Conservation (phyloP, 1,284 basidiomycete species). For the Psilocybe mexicana region DNA sequence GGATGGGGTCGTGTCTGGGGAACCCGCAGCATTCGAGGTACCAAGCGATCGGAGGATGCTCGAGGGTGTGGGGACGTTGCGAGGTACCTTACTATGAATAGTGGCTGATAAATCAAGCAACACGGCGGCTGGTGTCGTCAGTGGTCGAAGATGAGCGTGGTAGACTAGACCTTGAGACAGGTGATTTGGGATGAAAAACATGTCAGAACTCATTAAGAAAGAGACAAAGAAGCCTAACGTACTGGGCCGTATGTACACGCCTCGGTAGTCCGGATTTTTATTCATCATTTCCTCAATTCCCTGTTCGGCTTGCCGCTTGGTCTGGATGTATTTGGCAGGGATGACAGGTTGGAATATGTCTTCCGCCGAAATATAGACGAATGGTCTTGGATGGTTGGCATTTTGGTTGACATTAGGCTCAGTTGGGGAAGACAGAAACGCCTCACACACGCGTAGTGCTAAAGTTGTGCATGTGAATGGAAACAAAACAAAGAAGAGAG, state of each 20-base stretch:
- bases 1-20: constrained; percentile 5
- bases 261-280: constrained; percentile 49
- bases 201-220: constrained; percentile 13
- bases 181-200: constrained; percentile 9
- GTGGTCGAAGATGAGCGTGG: constrained; percentile 89
- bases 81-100: constrained; percentile 58
- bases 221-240: constrained; percentile 33
- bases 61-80: constrained; percentile 63
- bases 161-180: constrained; percentile 80
- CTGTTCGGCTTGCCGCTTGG: constrained; percentile 88
- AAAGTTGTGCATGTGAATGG: constrained; percentile 11
- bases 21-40: constrained; percentile 19
- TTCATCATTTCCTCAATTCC: constrained; percentile 56
- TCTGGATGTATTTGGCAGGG: constrained; percentile 82
- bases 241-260: constrained; percentile 87
- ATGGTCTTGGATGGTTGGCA: constrained; percentile 57
- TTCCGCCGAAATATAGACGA: constrained; percentile 94
- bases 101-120: constrained; percentile 79
- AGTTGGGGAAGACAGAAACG: constrained; percentile 56
- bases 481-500: constrained; percentile 7
- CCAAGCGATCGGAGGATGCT: constrained; percentile 55
- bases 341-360: constrained; percentile 90
- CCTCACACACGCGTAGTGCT: constrained; percentile 77
- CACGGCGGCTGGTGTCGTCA: constrained; percentile 85
- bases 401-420: constrained; percentile 22